Evolutionary conservation across 2,329 filamentous ascomycete genomes (phyloP).

Genomic region (Calonectria fujianensis): DNA sequence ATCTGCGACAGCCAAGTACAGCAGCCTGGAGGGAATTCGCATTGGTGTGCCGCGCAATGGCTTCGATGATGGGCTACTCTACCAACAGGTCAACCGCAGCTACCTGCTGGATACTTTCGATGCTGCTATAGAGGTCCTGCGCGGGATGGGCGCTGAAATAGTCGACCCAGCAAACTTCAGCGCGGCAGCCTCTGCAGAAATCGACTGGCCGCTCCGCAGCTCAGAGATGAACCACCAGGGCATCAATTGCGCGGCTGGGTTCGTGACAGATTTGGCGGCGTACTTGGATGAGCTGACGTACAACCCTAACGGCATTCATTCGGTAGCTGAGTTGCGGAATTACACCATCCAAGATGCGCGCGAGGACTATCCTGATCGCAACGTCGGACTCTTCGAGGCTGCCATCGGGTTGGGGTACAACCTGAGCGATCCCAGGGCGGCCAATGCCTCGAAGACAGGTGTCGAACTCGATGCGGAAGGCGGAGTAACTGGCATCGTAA

Average conservation of each 20-base stretch:
- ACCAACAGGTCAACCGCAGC: slow-evolving; percentile 1
- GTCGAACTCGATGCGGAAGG: neutral
- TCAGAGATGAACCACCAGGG: slow-evolving; percentile 3
- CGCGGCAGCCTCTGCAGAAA: neutral
- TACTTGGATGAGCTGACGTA: slow-evolving; percentile 2
- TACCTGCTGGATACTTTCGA: neutral
- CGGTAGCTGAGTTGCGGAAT: neutral
- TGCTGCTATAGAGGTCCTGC: neutral
- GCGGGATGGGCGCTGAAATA: neutral
- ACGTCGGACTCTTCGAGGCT: neutral
- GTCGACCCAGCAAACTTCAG: neutral
- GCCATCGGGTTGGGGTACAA: neutral
- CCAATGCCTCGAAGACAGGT: neutral
- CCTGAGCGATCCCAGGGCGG: neutral
- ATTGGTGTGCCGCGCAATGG: neutral
- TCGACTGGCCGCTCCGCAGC: slow-evolving; percentile 8
- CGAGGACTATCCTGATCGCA: neutral
- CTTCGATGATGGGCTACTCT: neutral
- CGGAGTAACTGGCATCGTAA: neutral
- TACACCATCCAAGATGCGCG: neutral
- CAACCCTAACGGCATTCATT: neutral
- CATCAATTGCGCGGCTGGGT: slow-evolving; percentile 1
- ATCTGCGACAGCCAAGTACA: neutral
- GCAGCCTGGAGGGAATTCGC: neutral
- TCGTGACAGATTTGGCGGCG: neutral